Evolutionary conservation across 192 early-diverging fungal genomes (phyloP), one percentile per base, ranked within the genome.

Genomic region (Oehlia diaphana): DNA sequence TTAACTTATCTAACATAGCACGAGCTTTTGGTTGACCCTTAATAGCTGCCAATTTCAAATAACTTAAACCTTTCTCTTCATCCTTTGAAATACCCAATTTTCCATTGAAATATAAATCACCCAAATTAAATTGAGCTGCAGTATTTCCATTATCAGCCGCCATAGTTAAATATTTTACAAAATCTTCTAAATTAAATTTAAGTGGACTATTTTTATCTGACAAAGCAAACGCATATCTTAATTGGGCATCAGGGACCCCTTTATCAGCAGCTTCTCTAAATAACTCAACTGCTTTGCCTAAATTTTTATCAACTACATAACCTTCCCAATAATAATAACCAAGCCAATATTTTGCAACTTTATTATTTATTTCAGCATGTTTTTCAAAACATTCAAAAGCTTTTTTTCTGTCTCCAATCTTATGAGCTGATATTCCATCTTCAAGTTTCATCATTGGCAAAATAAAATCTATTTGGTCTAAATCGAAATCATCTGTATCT

Each of bases 141-240:
- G 44, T 23, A 74, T 74, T 58, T 74, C 72, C 72, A 74, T 61
- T 61, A 13, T 74, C 50, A 62, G 72, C 44, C 3, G 72, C 47
- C 31, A 26, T 5, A 39, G 28, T 74, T 14, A 74, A 74, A 62
- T 74, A 33, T 28, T 74, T 3, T 0, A 50, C 10, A 12, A 74
- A 74, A 39, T 50, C 50, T 4, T 12, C 39, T 8, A 42, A 42
- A 8, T 42, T 42, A 42, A 42, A 37, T 37, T 37, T 37, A 37
- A 37, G 35, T 37, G 35, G 35, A 37, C 35, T 37, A 37, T 37
- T 37, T 74, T 74, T 39, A 50, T 74, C 49, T 35, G 10, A 37
- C 0, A 37, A 37, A 37, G 35, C 35, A 69, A 39, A 35, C 2
- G 37, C 37, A 2, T 69, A 69, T 16, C 37, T 21, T 9, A 69